phyloP scores from a whole-genome alignment of 306 rosid genomes.

The Glycyrrhiza uralensis region DNA sequence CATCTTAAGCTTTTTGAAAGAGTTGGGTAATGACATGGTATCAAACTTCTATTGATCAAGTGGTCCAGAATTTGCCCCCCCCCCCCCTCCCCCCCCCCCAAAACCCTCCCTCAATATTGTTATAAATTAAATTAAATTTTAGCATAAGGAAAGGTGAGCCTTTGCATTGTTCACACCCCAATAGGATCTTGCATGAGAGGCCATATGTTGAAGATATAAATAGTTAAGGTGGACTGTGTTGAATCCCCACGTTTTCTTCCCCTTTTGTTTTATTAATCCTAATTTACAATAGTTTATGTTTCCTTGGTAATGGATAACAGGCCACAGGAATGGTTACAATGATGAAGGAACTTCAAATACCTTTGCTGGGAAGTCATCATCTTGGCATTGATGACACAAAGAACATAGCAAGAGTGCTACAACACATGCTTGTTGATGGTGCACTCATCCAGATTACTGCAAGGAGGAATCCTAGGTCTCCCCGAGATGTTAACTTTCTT shows the following conservation, averaged over 20 bases:
- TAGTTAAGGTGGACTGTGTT: neutral
- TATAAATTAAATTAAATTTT: neutral
- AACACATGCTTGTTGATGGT: constrained; percentile 78
- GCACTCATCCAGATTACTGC: constrained; percentile 72
- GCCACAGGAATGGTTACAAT: constrained; percentile 90
- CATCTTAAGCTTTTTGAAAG: neutral
- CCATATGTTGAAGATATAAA: no score
- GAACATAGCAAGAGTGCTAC: constrained; percentile 82
- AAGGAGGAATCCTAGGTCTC: constrained; percentile 52
- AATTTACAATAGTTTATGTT: neutral
- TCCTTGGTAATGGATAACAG: constrained; percentile 41
- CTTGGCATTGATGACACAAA: constrained; percentile 92
- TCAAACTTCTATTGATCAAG: neutral
- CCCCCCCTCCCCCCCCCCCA: no score
- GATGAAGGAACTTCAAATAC: constrained; percentile 80
- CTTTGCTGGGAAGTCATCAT: constrained; percentile 85
- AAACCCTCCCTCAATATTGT: no score
- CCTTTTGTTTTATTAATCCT: neutral
- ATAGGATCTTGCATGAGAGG: neutral
- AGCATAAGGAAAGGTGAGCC: neutral
- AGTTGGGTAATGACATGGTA: neutral
- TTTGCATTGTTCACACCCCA: no score
- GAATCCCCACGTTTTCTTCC: neutral
- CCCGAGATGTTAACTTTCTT: constrained; percentile 56
- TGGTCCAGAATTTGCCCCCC: neutral